Base-by-base conservation (phyloP, 371 early-diverging fungal genomes). In the Apophysomyces sp. region DNA sequence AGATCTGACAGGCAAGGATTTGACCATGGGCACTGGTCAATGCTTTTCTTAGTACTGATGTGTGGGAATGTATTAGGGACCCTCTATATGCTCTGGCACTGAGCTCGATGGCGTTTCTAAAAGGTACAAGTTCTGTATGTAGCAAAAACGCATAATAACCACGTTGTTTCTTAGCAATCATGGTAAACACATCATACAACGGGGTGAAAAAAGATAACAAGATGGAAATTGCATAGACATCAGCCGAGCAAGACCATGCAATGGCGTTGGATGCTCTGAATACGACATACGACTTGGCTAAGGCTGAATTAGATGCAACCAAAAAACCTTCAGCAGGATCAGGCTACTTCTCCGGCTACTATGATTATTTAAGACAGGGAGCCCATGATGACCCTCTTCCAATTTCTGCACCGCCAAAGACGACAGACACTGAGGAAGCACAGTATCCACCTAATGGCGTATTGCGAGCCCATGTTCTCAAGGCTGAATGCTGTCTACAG, bases 401-500 rank as follows among this genome's bases (percentile, higher is more conserved):
- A 13, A 18, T 41, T n/a, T 34, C 49, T 15, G 8, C 66, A 31
- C 40, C 31, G 4, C 26, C 13, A 7, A 30, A 12, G 16, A 13
- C 37, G 7, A 54, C 52, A 55, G 30, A 21, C 68, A 2, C 72
- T 62, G 13, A 18, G 21, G 49, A 44, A 6, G 49, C 36, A 68
- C 67, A 62, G 34, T 71, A 13, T 67, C 76, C 74, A 36, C 72
- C 81, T 26, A 87, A 85, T 59, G 81, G 85, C 21, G 80, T 83
- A 30, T 64, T 88, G 36, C 69, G 88, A 29, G 86, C 85, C 0
- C 80, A 80, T 57, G 86, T 85, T 11, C 60, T 86, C 57, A 76
- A 83, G 37, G 86, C 86, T 2, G 88, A 88, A 62, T 72, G 85
- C 39, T 74, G 82, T 52, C 65, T 88, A 15, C 62, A 84, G 52